A percentile compares a stretch with the other conserved stretches of the same genome.
Evolutionary conservation across 805 yeast species (phyloP).

Genomic region (Ogataea wickerhamii): DNA sequence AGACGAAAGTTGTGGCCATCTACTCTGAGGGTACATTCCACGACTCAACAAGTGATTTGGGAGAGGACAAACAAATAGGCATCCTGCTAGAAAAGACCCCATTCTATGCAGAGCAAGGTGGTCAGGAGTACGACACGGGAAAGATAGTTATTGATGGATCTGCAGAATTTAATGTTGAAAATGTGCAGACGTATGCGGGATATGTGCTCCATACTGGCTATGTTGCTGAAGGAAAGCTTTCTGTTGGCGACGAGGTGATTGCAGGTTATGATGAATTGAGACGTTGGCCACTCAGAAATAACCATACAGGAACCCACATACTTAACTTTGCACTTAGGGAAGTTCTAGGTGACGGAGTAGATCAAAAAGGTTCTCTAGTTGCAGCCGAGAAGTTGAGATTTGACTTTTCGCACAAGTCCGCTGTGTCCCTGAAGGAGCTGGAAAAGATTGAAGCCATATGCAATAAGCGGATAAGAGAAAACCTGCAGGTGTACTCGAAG

Average conservation of each 20-base stretch:
- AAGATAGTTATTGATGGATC: constrained; percentile 82
- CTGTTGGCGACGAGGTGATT: constrained; percentile 66
- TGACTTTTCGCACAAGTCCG: constrained; percentile 93
- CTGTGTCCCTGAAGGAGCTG: constrained; percentile 66
- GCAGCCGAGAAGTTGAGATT: constrained; percentile 94
- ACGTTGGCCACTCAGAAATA: constrained; percentile 94
- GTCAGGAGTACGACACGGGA: constrained; percentile 97
- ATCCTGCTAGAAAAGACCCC: constrained; percentile 84
- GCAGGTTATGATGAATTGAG: constrained; percentile 90
- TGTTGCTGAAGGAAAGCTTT: constrained; percentile 69
- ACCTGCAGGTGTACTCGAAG: constrained; percentile 72
- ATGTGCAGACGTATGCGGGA: constrained; percentile 91
- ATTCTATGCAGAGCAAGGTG: constrained; percentile 99
- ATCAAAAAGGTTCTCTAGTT: constrained; percentile 95
- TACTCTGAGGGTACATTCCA: constrained; percentile 65
- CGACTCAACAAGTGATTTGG: constrained; percentile 35
- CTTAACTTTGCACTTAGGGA: constrained; percentile 85
- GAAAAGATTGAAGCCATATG: constrained; percentile 71
- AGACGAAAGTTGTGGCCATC: constrained; percentile 68
- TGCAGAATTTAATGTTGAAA: constrained; percentile 84
- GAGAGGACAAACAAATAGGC: constrained; percentile 59
- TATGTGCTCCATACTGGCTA: constrained; percentile 93
- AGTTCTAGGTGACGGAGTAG: constrained; percentile 82
- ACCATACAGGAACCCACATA: constrained; percentile 98
- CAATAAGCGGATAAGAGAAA: constrained; percentile 66